Conservation (phyloP, 805 yeast genomes). For the Barnettozyma botsteinii region DNA sequence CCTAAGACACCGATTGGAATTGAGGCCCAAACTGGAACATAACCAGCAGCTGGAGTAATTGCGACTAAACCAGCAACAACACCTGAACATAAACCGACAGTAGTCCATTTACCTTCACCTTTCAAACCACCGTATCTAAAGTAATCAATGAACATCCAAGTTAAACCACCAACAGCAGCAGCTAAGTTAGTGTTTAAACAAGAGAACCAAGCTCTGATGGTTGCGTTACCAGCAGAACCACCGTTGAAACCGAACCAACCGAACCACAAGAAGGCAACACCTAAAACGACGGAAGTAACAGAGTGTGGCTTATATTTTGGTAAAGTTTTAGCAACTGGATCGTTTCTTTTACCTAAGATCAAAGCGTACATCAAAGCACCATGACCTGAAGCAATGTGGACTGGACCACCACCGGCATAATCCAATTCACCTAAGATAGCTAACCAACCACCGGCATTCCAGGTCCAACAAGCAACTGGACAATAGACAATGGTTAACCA, state of each 20-base stretch:
- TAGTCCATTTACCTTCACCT: constrained; percentile 76
- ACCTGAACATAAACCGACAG: constrained; percentile 92
- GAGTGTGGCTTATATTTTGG: constrained; percentile 94
- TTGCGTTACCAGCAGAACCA: constrained; percentile 93
- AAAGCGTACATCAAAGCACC: constrained; percentile 93
- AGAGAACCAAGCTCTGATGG: constrained; percentile 92
- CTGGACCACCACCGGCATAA: constrained; percentile 99
- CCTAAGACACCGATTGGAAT: constrained; percentile 77
- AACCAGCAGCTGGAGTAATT: constrained; percentile 96
- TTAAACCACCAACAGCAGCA: constrained; percentile 85
- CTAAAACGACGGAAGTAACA: constrained; percentile 84
- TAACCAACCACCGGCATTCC: constrained; percentile 91
- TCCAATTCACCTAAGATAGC: constrained; percentile 77
- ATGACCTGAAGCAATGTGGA: constrained; percentile 88
- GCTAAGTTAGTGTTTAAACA: constrained; percentile 89
- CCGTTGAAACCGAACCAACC: constrained; percentile 97
- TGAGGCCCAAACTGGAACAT: constrained; percentile 85
- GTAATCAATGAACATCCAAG: constrained; percentile 91
- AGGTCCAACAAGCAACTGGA: constrained; percentile 97
- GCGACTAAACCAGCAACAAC: constrained; percentile 90
- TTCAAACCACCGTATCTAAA: constrained; percentile 36
- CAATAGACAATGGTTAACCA: constrained; percentile 96
- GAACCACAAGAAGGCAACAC: constrained; percentile 97
- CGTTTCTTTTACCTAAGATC: constrained; percentile 86
- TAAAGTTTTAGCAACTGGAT: constrained; percentile 54